Conservation (phyloP, 495 filamentous ascomycete genomes). For the Aspergillus steynii region DNA sequence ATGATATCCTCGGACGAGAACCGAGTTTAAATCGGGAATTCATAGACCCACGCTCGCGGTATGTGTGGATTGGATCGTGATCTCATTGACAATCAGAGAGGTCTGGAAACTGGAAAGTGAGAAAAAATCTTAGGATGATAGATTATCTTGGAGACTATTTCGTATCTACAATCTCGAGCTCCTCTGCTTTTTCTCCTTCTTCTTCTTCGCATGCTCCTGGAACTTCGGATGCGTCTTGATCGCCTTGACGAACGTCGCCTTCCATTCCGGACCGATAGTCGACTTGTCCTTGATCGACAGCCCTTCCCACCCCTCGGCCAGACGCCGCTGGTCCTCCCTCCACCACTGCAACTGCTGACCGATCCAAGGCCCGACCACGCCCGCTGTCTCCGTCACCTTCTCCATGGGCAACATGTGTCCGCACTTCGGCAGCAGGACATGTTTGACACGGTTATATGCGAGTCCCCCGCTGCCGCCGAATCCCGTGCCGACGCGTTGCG, state of each 20-base stretch:
- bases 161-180: no score
- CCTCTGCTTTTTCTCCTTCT: no score
- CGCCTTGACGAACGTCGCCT: slow-evolving; percentile 11
- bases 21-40: no score
- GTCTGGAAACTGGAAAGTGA: no score
- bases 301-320: slow-evolving; percentile 46
- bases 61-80: no score
- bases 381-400: slow-evolving; percentile 11
- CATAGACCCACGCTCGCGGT: no score
- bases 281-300: slow-evolving; percentile 42
- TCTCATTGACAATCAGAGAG: no score
- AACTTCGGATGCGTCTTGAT: no score
- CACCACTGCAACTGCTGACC: slow-evolving; percentile 52
- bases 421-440: slow-evolving; percentile 13
- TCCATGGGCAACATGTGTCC: slow-evolving; percentile 20
- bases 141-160: no score
- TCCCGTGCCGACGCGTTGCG: slow-evolving; percentile 25
- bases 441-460: slow-evolving; percentile 23
- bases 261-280: slow-evolving; percentile 47
- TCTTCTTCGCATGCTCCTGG: no score
- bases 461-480: slow-evolving; percentile 37
- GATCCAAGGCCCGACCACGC: slow-evolving; percentile 34
- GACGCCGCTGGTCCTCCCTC: slow-evolving; percentile 53
- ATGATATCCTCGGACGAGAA: no score
- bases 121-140: no score